Percentiles rank a stretch among this genome's conserved stretches.
Conservation (phyloP, 345 rosid species). For the Rhodomyrtus tomentosa region DNA sequence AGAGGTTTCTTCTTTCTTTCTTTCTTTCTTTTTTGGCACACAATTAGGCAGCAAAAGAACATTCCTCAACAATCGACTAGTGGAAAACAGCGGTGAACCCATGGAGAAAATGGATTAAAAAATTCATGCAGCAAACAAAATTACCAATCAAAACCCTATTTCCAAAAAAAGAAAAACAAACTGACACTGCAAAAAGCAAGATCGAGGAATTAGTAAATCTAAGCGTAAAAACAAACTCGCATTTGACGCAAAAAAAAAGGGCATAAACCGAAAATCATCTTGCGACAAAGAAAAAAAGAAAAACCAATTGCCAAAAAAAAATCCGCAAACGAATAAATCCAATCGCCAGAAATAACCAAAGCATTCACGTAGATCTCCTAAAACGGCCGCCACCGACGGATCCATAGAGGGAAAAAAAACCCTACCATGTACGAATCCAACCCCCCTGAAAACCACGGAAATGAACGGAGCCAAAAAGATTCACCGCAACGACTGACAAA, state of each 20-base stretch:
- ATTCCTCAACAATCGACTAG: background rate
- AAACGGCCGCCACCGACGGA: background rate
- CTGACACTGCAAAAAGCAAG: background rate
- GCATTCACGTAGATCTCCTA: background rate
- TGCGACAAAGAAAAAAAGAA: background rate
- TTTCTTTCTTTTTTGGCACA: background rate
- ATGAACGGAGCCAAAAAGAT: no score
- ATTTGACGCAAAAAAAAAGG: background rate
- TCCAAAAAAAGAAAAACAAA: background rate
- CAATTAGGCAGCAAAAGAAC: background rate
- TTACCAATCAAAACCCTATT: background rate
- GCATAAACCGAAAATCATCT: background rate
- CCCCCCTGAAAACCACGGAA: background rate
- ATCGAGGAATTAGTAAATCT: background rate
- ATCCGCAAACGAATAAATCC: background rate
- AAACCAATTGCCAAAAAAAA: background rate
- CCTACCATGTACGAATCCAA: background rate
- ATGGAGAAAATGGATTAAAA: background rate
- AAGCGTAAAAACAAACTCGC: background rate
- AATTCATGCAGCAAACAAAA: background rate
- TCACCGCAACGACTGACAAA: no score
- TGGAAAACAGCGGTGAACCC: background rate
- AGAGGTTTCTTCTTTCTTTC: no score
- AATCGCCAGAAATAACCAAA: background rate
- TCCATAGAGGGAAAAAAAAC: background rate